Percentiles rank a stretch among this genome's conserved stretches.
Conservation (phyloP, 306 rosid species). For the Amphicarpaea edgeworthii region DNA sequence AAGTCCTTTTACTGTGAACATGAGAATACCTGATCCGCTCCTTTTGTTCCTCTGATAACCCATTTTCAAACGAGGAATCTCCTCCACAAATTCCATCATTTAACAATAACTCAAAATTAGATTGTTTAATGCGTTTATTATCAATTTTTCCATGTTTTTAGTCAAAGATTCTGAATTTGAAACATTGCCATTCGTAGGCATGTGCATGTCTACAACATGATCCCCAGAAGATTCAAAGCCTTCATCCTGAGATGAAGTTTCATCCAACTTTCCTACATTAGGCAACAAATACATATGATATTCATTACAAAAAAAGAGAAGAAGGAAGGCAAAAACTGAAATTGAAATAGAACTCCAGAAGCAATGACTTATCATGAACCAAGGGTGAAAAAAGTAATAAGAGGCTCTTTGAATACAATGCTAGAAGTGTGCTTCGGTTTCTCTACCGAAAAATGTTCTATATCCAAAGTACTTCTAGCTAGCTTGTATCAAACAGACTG, state of each 20-base stretch:
- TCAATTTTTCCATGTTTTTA: not conserved
- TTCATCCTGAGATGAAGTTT: constrained; percentile 1
- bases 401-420: no score
- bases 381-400: no score
- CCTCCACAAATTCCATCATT: constrained; percentile 48
- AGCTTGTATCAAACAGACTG: no score
- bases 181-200: constrained; percentile 7
- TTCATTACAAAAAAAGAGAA: no score
- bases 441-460: no score
- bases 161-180: constrained; percentile 8
- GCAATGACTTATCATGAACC: no score
- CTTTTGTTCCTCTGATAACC: constrained; percentile 41
- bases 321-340: no score
- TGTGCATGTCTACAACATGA: not conserved
- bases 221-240: constrained; percentile 22
- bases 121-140: not conserved
- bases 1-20: constrained; percentile 49
- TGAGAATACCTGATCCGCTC: constrained; percentile 45
- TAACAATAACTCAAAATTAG: constrained; percentile 41
- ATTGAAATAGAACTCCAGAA: no score
- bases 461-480: no score
- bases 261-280: constrained; percentile 36
- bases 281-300: no score
- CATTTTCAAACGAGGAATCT: constrained; percentile 32
- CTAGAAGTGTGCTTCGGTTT: no score